Percentiles rank a stretch among this genome's conserved stretches.
phyloP scores from a whole-genome alignment of 352 stramenopile species.

The Plasmopara viticola region DNA sequence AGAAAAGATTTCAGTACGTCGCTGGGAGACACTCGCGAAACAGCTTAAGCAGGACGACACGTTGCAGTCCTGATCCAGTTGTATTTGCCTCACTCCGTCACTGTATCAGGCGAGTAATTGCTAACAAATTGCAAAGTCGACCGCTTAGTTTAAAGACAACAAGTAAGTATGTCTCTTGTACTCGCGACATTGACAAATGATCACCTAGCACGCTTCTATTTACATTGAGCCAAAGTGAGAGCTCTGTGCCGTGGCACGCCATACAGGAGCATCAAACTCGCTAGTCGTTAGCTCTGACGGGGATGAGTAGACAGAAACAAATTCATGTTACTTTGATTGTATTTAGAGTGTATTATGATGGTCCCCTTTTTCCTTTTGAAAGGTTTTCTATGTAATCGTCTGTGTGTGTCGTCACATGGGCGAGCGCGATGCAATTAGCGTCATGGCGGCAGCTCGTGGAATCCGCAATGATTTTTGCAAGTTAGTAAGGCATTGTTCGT shows the following conservation, averaged over 20 bases:
- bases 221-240: conserved; percentile 19
- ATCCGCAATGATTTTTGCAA: conserved; percentile 68
- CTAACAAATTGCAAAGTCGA: neutral
- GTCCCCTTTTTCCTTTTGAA: neutral
- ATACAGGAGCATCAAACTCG: conserved; percentile 15
- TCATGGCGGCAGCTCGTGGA: conserved; percentile 50
- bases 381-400: neutral
- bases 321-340: neutral
- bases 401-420: conserved; percentile 15
- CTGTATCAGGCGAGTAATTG: neutral
- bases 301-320: no score
- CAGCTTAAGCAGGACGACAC: neutral
- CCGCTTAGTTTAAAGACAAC: neutral
- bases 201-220: no score
- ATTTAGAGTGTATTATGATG: neutral
- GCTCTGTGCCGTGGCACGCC: conserved; percentile 34
- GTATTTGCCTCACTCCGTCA: neutral
- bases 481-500: conserved; percentile 70
- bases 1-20: neutral
- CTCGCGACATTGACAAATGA: no score
- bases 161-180: neutral
- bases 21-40: no score
- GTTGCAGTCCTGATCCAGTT: neutral
- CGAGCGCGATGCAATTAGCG: conserved; percentile 36
- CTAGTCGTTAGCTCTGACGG: no score